Percentiles rank a stretch among this genome's conserved stretches.
These are phyloP conservation scores for Pholiota conissans DNA, from an alignment of 768 basidiomycete species.

Conservation along the genomic window DNA sequence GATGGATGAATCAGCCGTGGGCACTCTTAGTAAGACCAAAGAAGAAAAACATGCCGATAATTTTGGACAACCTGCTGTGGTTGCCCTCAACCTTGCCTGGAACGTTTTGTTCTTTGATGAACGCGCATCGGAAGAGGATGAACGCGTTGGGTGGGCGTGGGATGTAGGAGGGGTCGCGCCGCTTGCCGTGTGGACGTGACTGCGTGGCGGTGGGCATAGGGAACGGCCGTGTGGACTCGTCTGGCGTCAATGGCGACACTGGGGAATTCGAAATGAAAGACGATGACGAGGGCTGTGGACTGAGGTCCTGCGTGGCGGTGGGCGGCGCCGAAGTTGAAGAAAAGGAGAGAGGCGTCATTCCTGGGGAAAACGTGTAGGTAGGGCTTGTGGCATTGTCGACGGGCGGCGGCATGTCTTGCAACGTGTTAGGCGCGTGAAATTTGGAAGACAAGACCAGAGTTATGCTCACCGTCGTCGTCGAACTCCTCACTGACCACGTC, in stretches of 20 bases:
- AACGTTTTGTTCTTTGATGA: slow-evolving; percentile 73
- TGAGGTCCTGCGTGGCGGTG: slow-evolving; percentile 22
- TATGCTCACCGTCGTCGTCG: slow-evolving; percentile 28
- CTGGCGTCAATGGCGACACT: slow-evolving; percentile 20
- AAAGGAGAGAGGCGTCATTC: slow-evolving; percentile 57
- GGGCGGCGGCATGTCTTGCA: slow-evolving; percentile 51
- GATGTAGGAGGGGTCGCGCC: slow-evolving; percentile 72
- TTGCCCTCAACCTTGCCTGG: slow-evolving; percentile 80
- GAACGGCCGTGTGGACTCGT: slow-evolving; percentile 17
- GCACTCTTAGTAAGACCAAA: background rate
- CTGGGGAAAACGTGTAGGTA: slow-evolving; percentile 64
- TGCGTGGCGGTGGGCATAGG: slow-evolving; percentile 29
- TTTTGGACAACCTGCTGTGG: slow-evolving; percentile 78
- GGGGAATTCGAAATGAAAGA: slow-evolving; percentile 19
- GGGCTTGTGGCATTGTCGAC: slow-evolving; percentile 52
- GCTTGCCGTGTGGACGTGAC: slow-evolving; percentile 56
- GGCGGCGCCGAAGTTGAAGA: slow-evolving; percentile 30
- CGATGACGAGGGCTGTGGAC: slow-evolving; percentile 20
- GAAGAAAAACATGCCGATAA: slow-evolving; percentile 59
- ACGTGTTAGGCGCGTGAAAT: slow-evolving; percentile 29
- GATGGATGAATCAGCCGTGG: slow-evolving; percentile 11
- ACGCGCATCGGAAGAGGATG: slow-evolving; percentile 80
- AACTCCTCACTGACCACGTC: slow-evolving; percentile 27
- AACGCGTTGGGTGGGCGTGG: slow-evolving; percentile 85
- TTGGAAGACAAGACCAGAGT: slow-evolving; percentile 15